Evolutionary conservation across 148 eudicot genomes (phyloP).

Genomic region (Dianthus caryophyllus): DNA sequence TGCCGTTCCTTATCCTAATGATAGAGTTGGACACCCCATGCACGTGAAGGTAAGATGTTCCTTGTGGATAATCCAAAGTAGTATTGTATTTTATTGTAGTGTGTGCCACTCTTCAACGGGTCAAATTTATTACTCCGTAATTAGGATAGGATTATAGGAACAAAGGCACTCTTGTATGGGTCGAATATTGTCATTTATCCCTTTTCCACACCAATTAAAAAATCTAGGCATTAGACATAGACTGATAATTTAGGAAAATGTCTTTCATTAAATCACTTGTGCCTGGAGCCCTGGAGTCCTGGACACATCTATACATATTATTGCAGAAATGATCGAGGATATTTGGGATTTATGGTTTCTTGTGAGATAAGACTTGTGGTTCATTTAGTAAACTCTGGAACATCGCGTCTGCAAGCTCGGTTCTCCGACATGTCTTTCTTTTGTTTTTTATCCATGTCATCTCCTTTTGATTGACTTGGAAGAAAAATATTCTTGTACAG

Average conservation of each 20-base stretch:
- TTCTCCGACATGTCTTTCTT: no score
- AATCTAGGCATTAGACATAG: neutral
- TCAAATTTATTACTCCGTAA: no score
- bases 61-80: neutral
- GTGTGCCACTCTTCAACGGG: neutral
- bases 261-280: neutral
- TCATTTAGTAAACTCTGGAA: no score
- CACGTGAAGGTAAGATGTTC: constrained; percentile 67
- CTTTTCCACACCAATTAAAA: neutral
- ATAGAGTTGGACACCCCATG: constrained; percentile 73
- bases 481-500: no score
- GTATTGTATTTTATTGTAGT: neutral
- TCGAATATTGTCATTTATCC: neutral
- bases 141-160: no score
- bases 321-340: neutral
- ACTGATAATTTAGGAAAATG: neutral
- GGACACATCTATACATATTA: neutral
- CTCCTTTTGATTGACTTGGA: no score
- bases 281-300: neutral
- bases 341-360: neutral
- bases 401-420: no score
- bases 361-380: neutral
- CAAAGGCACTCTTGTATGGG: neutral
- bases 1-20: constrained; percentile 66
- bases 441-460: no score